Evolutionary conservation across 2,329 filamentous ascomycete species (phyloP).

Genomic region (Exophiala phaeomuriformis): DNA sequence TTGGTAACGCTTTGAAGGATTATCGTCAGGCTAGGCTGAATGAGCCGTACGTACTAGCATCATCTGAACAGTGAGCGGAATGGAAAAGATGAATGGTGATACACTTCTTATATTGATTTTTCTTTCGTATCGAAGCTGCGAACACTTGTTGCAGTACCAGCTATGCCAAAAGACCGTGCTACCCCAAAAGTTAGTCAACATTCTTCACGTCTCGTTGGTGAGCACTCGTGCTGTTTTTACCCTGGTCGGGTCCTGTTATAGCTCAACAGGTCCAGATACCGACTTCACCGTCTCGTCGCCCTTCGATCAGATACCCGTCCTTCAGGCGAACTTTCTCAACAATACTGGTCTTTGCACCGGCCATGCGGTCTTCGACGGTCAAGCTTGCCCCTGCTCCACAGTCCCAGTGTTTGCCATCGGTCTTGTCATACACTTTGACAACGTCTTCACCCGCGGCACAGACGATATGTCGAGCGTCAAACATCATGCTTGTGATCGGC

Average conservation of each 20-base stretch:
- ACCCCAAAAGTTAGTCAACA: background rate
- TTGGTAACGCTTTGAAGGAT: too few species aligned
- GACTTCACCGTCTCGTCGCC: slow-evolving; percentile 75
- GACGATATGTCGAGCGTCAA: slow-evolving; percentile 82
- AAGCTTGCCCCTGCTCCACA: slow-evolving; percentile 70
- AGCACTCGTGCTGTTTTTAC: background rate
- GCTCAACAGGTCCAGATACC: slow-evolving; percentile 77
- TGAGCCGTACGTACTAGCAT: too few species aligned
- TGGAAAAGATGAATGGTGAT: background rate
- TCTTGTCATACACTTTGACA: slow-evolving; percentile 97
- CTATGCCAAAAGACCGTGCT: background rate
- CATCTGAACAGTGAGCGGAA: background rate
- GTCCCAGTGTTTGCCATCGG: slow-evolving; percentile 92
- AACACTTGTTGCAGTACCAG: background rate
- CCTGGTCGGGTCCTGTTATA: background rate
- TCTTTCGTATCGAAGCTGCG: background rate
- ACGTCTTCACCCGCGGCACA: slow-evolving; percentile 85
- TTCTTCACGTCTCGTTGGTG: background rate
- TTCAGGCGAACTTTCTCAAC: slow-evolving; percentile 84
- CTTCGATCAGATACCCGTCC: slow-evolving; percentile 90
- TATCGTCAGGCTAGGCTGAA: too few species aligned
- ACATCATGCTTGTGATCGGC: slow-evolving; percentile 93
- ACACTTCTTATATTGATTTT: background rate
- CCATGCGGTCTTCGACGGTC: slow-evolving; percentile 50
- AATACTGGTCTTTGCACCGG: slow-evolving; percentile 56